Evolutionary conservation across 2,329 filamentous ascomycete species (phyloP).

Genomic region (Aureobasidium sp.): DNA sequence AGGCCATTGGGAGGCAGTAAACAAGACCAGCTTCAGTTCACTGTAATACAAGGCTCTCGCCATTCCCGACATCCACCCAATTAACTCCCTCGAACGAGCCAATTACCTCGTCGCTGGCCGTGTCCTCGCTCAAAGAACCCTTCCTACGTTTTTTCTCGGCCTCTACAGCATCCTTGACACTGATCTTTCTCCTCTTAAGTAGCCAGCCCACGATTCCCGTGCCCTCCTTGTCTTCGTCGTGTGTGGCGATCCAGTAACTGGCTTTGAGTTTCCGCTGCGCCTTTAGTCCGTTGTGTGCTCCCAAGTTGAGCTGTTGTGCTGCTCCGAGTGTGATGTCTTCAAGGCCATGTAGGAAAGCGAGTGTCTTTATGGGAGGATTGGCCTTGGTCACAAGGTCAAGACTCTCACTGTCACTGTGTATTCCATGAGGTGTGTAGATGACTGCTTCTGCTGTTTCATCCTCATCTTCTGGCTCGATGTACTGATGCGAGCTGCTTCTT

Average conservation of each 20-base stretch:
- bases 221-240: slow-evolving; percentile 55
- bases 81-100: slow-evolving; percentile 33
- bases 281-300: slow-evolving; percentile 51
- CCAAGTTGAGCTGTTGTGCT: slow-evolving; percentile 53
- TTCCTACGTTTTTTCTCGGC: slow-evolving; percentile 37
- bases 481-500: slow-evolving; percentile 20
- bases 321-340: slow-evolving; percentile 47
- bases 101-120: slow-evolving; percentile 22
- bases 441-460: slow-evolving; percentile 43
- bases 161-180: slow-evolving; percentile 39
- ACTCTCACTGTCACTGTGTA: slow-evolving; percentile 34
- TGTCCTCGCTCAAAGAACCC: slow-evolving; percentile 25
- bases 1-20: background rate
- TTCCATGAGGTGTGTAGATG: slow-evolving; percentile 57
- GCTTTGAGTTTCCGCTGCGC: slow-evolving; percentile 45
- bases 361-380: slow-evolving; percentile 39
- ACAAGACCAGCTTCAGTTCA: slow-evolving; percentile 18
- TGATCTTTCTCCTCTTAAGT: slow-evolving; percentile 35
- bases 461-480: slow-evolving; percentile 17
- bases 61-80: slow-evolving; percentile 48
- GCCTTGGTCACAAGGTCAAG: slow-evolving; percentile 37
- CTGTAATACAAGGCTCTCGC: slow-evolving; percentile 44
- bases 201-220: slow-evolving; percentile 47
- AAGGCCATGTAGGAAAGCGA: slow-evolving; percentile 56
- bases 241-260: slow-evolving; percentile 57